Base-by-base conservation (phyloP, 1,139 yeast genomes). In the Yamadazyma pseudoaaseri region DNA sequence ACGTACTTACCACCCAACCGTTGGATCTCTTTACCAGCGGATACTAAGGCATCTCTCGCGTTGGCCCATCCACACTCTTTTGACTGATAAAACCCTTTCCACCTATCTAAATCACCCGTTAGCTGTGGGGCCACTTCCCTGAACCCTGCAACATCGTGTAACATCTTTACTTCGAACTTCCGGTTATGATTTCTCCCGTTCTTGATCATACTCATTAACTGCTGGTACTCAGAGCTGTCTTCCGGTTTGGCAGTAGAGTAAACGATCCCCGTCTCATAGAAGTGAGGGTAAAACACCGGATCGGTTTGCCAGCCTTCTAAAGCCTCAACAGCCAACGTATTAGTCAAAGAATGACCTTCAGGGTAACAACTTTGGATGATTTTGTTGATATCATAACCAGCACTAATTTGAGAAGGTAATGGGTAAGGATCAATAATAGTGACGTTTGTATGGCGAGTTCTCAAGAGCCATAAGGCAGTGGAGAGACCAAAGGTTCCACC, bases 401-500 rank as follows among this genome's bases (percentile, higher is more conserved):
- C 43, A 29, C 35, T 29, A 12, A 34, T 26, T 12, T 31, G 27
- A 1, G 41, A 37, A 9, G 41, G 41, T 10, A 37, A 14, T 9
- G 13, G 14, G 13, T 35, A 20, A 15, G 37, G 31, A 25, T 44
- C 48, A 27, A 39, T 26, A 4, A 41, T 23, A 5, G 42, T 39
- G 23, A 44, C 34, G 16, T 39, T 26, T 15, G 15, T 31, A 11
- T 25, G 52, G 2, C 55, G 52, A 6, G 35, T 33, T 25, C 43
- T 33, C 3, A 57, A 51, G 14, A 70, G 48, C 18, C 60, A 51
- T 5, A 57, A 48, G 4, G 70, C 69, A 7, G 66, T 54, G 17
- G 74, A 65, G 17, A 69, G 52, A 1, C 75, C 75, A 54, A 66
- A 69, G 6, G 62, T 70, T 18, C 74, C 74, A 0, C 70, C 60